phyloP scores from a whole-genome alignment of 495 filamentous ascomycete genomes.

The Aspergillus asperescens region DNA sequence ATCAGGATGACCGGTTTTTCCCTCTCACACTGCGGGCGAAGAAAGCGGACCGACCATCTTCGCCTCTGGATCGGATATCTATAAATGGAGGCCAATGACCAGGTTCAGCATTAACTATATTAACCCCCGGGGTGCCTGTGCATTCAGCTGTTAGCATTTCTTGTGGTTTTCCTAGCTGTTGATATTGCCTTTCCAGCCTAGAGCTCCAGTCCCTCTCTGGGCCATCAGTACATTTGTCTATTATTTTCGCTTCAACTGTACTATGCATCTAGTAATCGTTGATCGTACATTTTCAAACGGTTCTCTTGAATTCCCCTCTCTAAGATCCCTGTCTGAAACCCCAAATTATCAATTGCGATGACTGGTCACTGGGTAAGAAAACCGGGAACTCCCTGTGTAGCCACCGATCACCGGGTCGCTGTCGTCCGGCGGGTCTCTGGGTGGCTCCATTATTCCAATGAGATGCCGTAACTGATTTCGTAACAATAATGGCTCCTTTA shows the following conservation, averaged over 20 bases:
- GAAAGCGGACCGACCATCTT: slow-evolving; percentile 37
- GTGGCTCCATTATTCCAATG: background rate
- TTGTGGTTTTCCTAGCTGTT: slow-evolving; percentile 1
- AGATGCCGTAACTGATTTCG: background rate
- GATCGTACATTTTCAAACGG: too few species aligned
- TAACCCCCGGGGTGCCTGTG: background rate
- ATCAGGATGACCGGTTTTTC: slow-evolving; percentile 89
- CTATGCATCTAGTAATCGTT: too few species aligned
- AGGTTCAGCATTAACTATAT: background rate
- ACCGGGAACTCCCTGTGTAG: too few species aligned
- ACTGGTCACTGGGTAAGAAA: too few species aligned
- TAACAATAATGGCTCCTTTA: background rate
- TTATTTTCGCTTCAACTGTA: too few species aligned
- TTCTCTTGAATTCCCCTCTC: too few species aligned
- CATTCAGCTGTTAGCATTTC: background rate
- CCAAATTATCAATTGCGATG: too few species aligned
- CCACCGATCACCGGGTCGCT: too few species aligned
- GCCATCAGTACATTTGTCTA: background rate
- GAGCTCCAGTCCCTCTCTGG: background rate
- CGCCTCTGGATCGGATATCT: slow-evolving; percentile 40
- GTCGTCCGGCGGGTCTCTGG: too few species aligned
- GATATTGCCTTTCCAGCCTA: background rate
- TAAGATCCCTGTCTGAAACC: too few species aligned
- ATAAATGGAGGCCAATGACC: slow-evolving; percentile 26
- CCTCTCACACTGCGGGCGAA: slow-evolving; percentile 69